A percentile compares a stretch with the other conserved stretches of the same genome.
phyloP scores from a whole-genome alignment of 495 filamentous ascomycete genomes.

The Neurospora sp. region DNA sequence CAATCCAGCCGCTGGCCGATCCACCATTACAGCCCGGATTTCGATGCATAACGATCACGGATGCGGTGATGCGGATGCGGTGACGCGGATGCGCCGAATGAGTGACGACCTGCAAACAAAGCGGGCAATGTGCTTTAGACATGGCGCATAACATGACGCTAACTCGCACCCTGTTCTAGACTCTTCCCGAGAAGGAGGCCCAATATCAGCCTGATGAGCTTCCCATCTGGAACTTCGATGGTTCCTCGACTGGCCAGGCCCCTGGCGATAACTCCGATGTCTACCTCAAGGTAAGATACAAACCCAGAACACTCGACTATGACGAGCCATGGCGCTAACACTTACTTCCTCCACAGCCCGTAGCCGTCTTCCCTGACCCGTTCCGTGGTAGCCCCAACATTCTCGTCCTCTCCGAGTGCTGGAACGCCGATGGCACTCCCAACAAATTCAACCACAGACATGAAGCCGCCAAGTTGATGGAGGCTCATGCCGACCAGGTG shows the following conservation, averaged over 20 bases:
- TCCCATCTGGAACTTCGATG: constrained; percentile 98
- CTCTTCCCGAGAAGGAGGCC: constrained; percentile 52
- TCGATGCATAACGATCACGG: neutral
- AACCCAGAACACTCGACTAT: neutral
- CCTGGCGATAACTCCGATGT: constrained; percentile 96
- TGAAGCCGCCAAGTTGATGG: constrained; percentile 60
- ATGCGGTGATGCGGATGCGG: neutral
- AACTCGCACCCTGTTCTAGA: constrained; percentile 42
- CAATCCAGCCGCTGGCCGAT: neutral
- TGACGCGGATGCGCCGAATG: neutral
- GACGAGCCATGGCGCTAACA: neutral
- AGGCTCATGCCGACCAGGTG: constrained; percentile 67
- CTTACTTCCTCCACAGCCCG: constrained; percentile 43
- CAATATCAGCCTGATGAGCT: constrained; percentile 61
- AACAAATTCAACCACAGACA: constrained; percentile 98
- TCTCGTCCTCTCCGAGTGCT: constrained; percentile 94
- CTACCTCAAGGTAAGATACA: constrained; percentile 50
- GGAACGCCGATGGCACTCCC: constrained; percentile 90
- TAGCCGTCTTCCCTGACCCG: constrained; percentile 65
- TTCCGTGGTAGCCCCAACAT: constrained; percentile 80
- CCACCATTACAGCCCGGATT: neutral
- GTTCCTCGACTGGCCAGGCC: constrained; percentile 88
- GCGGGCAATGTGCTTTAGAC: constrained; percentile 6
- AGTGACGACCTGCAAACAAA: neutral
- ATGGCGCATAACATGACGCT: constrained; percentile 7